These are phyloP conservation scores for Metarhizium sp. DNA, from an alignment of 2,329 filamentous ascomycete species.

Conservation along the genomic window DNA sequence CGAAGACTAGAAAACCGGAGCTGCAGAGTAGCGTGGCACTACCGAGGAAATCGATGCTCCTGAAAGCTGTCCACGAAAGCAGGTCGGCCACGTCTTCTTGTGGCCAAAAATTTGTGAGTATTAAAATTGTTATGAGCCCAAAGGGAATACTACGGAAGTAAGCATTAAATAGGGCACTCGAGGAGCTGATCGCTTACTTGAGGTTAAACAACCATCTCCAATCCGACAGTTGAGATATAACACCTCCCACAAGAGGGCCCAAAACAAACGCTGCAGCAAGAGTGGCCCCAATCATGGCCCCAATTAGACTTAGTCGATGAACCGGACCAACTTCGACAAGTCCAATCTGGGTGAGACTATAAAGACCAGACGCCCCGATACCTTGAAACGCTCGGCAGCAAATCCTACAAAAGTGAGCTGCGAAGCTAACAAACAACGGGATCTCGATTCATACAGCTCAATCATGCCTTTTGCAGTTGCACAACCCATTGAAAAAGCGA, in stretches of 20 bases:
- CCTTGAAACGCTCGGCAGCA: conserved; percentile 50
- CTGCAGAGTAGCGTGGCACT: conserved; percentile 39
- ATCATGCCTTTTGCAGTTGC: conserved; percentile 40
- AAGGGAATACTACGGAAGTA: conserved; percentile 35
- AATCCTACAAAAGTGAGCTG: conserved; percentile 33
- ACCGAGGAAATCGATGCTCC: conserved; percentile 43
- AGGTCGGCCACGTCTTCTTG: conserved; percentile 24
- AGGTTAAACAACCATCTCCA: conserved; percentile 56
- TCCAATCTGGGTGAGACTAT: conserved; percentile 48
- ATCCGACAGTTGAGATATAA: conserved; percentile 40
- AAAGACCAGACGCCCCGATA: conserved; percentile 51
- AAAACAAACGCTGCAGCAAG: conserved; percentile 49
- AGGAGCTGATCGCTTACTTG: conserved; percentile 35
- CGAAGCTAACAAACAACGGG: neutral
- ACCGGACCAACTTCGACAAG: conserved; percentile 47
- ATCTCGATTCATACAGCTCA: conserved; percentile 32
- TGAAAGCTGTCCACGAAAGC: conserved; percentile 32
- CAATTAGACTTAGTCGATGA: conserved; percentile 42
- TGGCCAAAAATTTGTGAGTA: conserved; percentile 38
- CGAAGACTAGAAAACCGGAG: conserved; percentile 45
- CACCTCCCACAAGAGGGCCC: conserved; percentile 48
- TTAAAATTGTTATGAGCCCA: conserved; percentile 34
- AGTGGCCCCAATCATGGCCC: conserved; percentile 45
- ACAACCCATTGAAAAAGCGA: conserved; percentile 46
- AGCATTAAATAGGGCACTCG: conserved; percentile 1